Evolutionary conservation across 768 basidiomycete genomes (phyloP), one percentile per base, ranked within the genome.

Genomic region (Tubosaeta sp.): DNA sequence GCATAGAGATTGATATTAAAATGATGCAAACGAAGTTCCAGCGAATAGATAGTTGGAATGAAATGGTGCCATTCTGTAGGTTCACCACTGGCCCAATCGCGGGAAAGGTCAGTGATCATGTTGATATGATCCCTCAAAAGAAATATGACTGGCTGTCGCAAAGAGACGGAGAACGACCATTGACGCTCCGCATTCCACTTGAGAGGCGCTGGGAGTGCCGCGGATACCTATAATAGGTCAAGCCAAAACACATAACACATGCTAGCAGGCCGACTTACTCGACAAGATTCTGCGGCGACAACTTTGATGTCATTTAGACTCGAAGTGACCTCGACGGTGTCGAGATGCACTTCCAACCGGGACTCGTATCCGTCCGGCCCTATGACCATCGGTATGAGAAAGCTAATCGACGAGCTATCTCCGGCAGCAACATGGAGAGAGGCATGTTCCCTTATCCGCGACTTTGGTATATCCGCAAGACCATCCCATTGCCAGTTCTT

Each of bases 401-500:
- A 96, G 58, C 78, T 86, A 57, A 98, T 82, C 0, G 90, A 87
- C 11, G 95, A 94, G 35, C 83, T 80, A 55, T 91, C 86, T 10
- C 89, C 90, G 29, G 86, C 82, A 18, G 74, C 75, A 25, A 94
- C 63, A 55, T 85, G 87, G 31, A 97, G 78, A 56, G 81, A 84
- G 30, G 87, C 81, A 31, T 83, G 72, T 66, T 87, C 84, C 46
- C 85, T 77, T 55, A 76, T 76, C 47, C 76, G 76, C 27, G 75
- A 76, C 49, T 78, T 76, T 1, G 77, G 78, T 16, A 76, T 58
- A 18, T 77, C 71, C 6, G 64, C 62, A 29, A 73, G 59, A 29
- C 82, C 84, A 64, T 97, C 95, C 86, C 87, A 97, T 65, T 86
- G 82, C 95, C 95, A 98, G 67, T 97, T 88, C 87, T 98, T 97